Conservation (phyloP, 2,329 filamentous ascomycete genomes). For the Scytalidium lignicola region DNA sequence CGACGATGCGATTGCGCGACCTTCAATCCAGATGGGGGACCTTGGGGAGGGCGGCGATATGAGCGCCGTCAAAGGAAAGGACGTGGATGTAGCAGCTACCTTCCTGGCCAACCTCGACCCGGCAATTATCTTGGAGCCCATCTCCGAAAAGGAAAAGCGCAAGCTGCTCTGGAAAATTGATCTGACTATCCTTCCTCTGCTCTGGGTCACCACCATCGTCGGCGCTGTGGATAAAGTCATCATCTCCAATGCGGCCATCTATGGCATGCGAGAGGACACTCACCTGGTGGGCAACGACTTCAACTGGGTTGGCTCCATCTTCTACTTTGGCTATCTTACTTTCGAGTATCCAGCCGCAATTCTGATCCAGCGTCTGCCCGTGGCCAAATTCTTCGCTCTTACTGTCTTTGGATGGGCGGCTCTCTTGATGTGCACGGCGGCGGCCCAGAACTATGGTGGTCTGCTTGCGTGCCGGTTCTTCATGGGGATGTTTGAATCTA, state of each 20-base stretch:
- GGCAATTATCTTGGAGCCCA: too few relatives aligned
- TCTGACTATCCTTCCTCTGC: too few relatives aligned
- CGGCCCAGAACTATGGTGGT: slow-evolving; percentile 3
- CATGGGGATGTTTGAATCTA: slow-evolving; percentile 5
- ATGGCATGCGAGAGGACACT: slow-evolving; percentile 20
- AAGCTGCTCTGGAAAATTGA: too few relatives aligned
- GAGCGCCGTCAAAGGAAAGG: too few relatives aligned
- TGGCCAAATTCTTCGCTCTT: slow-evolving; percentile 18
- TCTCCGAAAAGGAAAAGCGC: too few relatives aligned
- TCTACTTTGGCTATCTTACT: slow-evolving; percentile 22
- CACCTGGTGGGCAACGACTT: slow-evolving; percentile 21
- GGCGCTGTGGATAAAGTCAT: background rate
- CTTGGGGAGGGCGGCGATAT: too few relatives aligned
- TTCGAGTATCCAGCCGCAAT: slow-evolving; percentile 16
- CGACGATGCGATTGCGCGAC: too few relatives aligned
- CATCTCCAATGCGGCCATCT: slow-evolving; percentile 16
- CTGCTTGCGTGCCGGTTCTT: slow-evolving; percentile 5
- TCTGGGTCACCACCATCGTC: too few relatives aligned
- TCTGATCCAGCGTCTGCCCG: slow-evolving; percentile 18
- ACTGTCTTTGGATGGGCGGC: background rate
- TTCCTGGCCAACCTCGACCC: too few relatives aligned
- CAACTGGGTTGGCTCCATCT: slow-evolving; percentile 19
- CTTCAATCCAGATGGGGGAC: too few relatives aligned
- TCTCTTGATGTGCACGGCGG: background rate
- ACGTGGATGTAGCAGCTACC: too few relatives aligned